Evolutionary conservation across 768 basidiomycete genomes (phyloP).

Genomic region (Roridomyces roridus): DNA sequence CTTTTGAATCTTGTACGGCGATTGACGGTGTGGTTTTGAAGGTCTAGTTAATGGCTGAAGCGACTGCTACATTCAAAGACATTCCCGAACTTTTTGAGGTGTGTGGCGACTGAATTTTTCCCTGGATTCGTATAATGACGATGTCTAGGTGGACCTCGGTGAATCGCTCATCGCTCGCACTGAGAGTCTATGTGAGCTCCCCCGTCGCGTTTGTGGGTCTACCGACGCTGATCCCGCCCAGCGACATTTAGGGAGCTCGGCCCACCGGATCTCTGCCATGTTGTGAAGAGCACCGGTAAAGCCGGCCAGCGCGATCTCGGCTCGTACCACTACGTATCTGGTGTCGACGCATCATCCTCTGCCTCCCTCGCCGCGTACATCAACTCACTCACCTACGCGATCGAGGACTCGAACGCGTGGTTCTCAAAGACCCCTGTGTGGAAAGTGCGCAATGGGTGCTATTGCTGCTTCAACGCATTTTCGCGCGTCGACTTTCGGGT

Average conservation of each 20-base stretch:
- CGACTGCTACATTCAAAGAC: constrained; percentile 81
- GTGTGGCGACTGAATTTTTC: constrained; percentile 20
- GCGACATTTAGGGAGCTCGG: constrained; percentile 97
- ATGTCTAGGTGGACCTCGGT: constrained; percentile 79
- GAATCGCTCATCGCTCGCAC: constrained; percentile 90
- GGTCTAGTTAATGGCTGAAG: constrained; percentile 57
- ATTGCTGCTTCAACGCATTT: constrained; percentile 99
- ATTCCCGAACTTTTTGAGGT: constrained; percentile 98
- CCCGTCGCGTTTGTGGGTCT: constrained; percentile 2
- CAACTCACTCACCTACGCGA: constrained; percentile 95
- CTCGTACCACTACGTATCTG: constrained; percentile 97
- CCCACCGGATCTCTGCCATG: constrained; percentile 95
- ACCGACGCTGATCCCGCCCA: constrained; percentile 37
- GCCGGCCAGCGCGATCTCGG: constrained; percentile 88
- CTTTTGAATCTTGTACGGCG: neutral
- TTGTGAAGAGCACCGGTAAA: constrained; percentile 88
- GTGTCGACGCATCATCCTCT: constrained; percentile 98
- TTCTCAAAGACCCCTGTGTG: constrained; percentile 84
- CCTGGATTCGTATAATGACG: neutral
- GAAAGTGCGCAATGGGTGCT: constrained; percentile 94
- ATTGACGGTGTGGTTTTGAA: neutral
- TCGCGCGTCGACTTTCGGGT: constrained; percentile 95
- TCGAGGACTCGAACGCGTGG: constrained; percentile 93
- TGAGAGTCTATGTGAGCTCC: constrained; percentile 82
- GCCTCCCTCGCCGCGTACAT: constrained; percentile 98